Conservation (phyloP, 306 rosid genomes). For the Oemleria cerasiformis region DNA sequence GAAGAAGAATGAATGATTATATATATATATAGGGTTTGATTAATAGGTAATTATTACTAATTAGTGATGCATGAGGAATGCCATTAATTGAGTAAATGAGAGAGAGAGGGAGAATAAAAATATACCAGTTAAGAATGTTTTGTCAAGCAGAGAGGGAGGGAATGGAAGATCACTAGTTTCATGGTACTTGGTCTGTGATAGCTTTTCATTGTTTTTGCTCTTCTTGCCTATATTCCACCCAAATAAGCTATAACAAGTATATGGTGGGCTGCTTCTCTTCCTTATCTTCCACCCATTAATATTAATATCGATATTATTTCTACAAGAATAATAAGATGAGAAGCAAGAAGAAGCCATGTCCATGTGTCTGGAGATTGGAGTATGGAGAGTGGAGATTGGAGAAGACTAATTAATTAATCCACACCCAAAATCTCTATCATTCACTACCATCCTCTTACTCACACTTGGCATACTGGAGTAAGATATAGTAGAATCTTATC, state of each 20-base stretch:
- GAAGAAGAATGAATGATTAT: no score
- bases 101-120: conserved; percentile 30
- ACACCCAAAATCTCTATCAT: not conserved
- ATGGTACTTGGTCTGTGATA: conserved; percentile 55
- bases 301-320: no score
- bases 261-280: conserved; percentile 26
- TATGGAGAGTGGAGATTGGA: no score
- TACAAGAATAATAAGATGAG: conserved; percentile 1
- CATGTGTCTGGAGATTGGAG: not conserved
- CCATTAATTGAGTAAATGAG: not conserved
- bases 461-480: no score
- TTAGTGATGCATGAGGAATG: not conserved
- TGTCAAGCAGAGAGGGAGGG: conserved; percentile 53
- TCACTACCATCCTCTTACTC: conserved; percentile 11
- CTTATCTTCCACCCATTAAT: conserved; percentile 21
- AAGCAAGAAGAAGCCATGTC: conserved; percentile 52
- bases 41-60: no score
- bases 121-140: conserved; percentile 65
- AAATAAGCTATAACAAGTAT: conserved; percentile 37
- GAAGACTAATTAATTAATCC: conserved; percentile 4
- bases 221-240: conserved; percentile 67
- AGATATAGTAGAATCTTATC: conserved; percentile 29
- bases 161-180: conserved; percentile 66
- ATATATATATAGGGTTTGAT: not conserved
- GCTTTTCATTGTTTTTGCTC: conserved; percentile 34